Evolutionary conservation across 306 rosid species (phyloP).

Genomic region (Quercus robur): DNA sequence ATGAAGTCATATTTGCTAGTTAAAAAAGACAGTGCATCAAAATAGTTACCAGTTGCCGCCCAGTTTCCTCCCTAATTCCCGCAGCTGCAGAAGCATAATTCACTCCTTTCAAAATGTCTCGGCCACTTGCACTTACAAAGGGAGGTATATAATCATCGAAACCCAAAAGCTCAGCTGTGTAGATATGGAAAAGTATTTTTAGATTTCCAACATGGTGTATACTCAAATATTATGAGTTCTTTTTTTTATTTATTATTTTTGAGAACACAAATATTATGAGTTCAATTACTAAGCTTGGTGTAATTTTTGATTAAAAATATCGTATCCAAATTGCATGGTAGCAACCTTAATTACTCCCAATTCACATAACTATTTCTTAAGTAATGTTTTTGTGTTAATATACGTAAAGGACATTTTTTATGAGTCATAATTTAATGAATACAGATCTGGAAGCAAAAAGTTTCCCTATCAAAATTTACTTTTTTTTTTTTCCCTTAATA

Average conservation of each 20-base stretch:
- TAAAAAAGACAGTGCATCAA: background rate
- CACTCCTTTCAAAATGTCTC: constrained; percentile 65
- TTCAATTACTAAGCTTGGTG: background rate
- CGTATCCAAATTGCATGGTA: too few species aligned
- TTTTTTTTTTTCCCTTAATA: background rate
- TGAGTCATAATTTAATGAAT: background rate
- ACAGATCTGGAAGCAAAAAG: background rate
- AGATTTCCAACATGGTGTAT: background rate
- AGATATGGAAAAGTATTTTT: background rate
- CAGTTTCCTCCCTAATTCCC: constrained; percentile 94
- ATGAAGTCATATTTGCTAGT: background rate
- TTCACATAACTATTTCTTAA: too few species aligned
- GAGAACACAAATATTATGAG: background rate
- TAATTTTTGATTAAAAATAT: background rate
- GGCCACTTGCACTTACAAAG: constrained; percentile 53
- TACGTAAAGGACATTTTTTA: too few species aligned
- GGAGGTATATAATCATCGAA: constrained; percentile 72
- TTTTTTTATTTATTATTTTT: too few species aligned
- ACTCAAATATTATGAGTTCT: background rate
- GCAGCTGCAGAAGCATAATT: constrained; percentile 99
- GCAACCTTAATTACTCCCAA: too few species aligned
- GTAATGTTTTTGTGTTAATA: too few species aligned
- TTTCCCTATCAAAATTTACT: background rate
- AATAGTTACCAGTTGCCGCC: constrained; percentile 69
- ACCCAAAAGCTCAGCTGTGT: constrained; percentile 75